Percentiles rank a stretch among this genome's conserved stretches.
phyloP scores from a whole-genome alignment of 306 rosid species.

The Gastrolobium villosum region DNA sequence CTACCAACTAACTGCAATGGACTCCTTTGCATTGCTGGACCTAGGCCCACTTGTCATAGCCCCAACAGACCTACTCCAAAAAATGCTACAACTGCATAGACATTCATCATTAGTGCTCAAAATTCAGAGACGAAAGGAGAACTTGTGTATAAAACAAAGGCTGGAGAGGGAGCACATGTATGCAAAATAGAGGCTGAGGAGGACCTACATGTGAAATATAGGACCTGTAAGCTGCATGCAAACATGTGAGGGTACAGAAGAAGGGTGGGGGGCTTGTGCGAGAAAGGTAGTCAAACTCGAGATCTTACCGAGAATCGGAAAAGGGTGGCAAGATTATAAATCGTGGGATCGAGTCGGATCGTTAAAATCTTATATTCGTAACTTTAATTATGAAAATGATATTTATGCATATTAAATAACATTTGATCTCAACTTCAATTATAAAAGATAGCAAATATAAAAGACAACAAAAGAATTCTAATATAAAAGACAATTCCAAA shows the following conservation, averaged over 20 bases:
- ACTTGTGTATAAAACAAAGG: background rate
- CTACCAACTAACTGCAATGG: no score
- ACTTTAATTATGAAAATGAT: no score
- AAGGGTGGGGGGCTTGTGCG: background rate
- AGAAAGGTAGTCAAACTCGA: no score
- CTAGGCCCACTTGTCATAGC: no score
- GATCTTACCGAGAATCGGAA: no score
- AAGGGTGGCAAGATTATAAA: background rate
- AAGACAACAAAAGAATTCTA: no score
- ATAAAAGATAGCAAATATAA: no score
- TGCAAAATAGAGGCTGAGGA: slow-evolving; percentile 2
- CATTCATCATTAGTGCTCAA: background rate
- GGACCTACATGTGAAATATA: background rate
- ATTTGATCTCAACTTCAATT: no score
- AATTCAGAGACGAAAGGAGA: background rate
- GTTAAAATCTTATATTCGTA: no score
- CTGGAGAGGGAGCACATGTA: background rate
- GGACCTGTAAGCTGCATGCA: background rate
- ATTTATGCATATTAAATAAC: no score
- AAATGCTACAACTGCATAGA: background rate
- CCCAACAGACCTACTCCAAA: background rate
- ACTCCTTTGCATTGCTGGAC: no score
- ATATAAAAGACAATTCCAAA: no score
- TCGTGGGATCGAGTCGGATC: background rate
- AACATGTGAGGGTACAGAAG: background rate